Evolutionary conservation across 345 rosid genomes (phyloP).

Genomic region (Citrus maxima): DNA sequence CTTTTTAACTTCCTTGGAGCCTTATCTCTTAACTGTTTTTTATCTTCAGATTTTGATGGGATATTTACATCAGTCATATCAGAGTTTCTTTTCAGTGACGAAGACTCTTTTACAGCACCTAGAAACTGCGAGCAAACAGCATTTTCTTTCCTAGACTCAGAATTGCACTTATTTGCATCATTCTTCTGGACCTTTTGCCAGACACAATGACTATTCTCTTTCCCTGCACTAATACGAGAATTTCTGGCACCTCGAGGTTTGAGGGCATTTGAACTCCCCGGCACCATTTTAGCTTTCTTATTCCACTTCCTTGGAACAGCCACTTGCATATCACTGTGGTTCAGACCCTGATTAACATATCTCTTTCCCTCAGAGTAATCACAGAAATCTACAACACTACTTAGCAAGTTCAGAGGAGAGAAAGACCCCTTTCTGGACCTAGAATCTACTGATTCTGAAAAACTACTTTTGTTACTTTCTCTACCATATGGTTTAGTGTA

Average conservation of each 20-base stretch:
- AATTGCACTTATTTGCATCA: constrained; percentile 18
- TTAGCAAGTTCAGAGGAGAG: constrained; percentile 12
- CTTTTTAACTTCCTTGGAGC: constrained; percentile 31
- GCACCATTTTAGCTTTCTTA: constrained; percentile 30
- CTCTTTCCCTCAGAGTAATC: constrained; percentile 11
- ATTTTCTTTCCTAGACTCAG: constrained; percentile 20
- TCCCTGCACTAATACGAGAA: constrained; percentile 24
- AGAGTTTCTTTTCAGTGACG: constrained; percentile 20
- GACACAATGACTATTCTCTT: constrained; percentile 37
- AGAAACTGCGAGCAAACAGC: constrained; percentile 13
- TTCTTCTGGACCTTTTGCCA: constrained; percentile 54
- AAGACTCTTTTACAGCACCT: constrained; percentile 15
- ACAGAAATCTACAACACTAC: constrained; percentile 16
- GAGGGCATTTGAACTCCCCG: constrained; percentile 17
- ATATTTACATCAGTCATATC: constrained; percentile 16
- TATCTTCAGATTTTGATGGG: constrained; percentile 19
- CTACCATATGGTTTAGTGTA: constrained; percentile 13
- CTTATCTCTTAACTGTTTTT: constrained; percentile 25
- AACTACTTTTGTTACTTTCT: background rate
- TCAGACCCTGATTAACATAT: constrained; percentile 6
- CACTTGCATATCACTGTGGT: constrained; percentile 12
- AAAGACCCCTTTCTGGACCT: constrained; percentile 7
- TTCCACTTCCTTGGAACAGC: constrained; percentile 22
- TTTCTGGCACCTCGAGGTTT: constrained; percentile 25
- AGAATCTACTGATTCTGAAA: constrained; percentile 17